Evolutionary conservation across 768 basidiomycete species (phyloP), one percentile per base, ranked within the genome.

Genomic region (Naganishia antarctica): DNA sequence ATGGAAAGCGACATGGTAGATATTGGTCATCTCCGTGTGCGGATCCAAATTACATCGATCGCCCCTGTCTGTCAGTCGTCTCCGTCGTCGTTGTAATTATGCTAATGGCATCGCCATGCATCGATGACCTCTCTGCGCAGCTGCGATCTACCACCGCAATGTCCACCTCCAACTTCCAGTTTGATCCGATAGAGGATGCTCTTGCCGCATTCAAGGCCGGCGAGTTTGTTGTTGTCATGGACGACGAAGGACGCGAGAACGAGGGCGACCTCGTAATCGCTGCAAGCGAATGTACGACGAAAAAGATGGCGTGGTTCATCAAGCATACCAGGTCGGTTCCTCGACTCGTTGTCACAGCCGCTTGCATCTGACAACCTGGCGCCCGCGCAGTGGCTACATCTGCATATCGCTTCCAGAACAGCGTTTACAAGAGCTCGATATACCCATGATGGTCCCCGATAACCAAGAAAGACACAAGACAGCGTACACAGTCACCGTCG

Each of bases 231-330:
- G 89, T 99, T 0, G 96, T 98, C 6, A 91, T 97, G 88, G 96
- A 99, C 76, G 94, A 98, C 78, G 90, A 96, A 78, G 81, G 82
- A 68, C 82, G 96, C 65, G 96, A 99, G 80, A 99, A 99, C 75
- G 96, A 99, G 75, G 94, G 96, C 1, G 96, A 99, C 77, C 80
- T 99, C 64, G 91, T 97, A 74, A 87, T 91, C 72, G 85, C 94
- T 15, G 96, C 85, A 2, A 82, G 82, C 26, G 83, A 85, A 58
- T 86, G 90, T 69, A 91, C 92, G 41, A 90, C 91, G 1, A 90
- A 97, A 78, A 90, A 92, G 74, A 98, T 99, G 96, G 94, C 96
- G 0, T 99, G 91, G 91, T 88, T 99, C 84, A 92, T 99, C 76
- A 88, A 88, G 73, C 87, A 93, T 76, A 90, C 91, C 0, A 96